Base-by-base conservation (phyloP, 2,329 filamentous ascomycete genomes). In the Thermomyces lanuginosus region DNA sequence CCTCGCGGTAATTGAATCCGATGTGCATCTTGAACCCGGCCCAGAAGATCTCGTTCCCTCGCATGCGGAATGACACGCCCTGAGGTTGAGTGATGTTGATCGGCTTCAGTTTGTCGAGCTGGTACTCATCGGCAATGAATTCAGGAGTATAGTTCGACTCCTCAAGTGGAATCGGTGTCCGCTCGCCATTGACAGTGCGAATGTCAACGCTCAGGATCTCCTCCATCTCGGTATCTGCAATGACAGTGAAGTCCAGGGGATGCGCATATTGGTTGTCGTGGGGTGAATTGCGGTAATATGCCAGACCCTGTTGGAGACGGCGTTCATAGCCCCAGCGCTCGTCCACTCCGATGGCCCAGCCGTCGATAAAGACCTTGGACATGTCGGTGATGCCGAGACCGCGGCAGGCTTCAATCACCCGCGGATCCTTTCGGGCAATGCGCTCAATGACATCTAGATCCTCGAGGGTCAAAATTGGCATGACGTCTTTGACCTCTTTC, bases 341-440 rank as follows among this genome's bases (percentile, higher is more conserved):
- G 26, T 53, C 49, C 13, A 47, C 36, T 7, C 49, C 49, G 8
- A 53, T 51, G 5, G 49, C 47, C 49, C 49, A 53, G 14, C 71
- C 81, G 48, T 93, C 84, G 53, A 83, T 92, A 59, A 89, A 92
- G 26, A 93, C 79, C 55, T 92, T 92, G 63, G 89, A 62, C 84
- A 92, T 92, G 34, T 92, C 79, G 19, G 40, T 45, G 19, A 53
- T 51, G 21, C 49, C 49, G 11, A 52, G 40, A 5, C 46, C 48
- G 6, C 40, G 39, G 30, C 49, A 53, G 9, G 43, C 47, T 8
- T 44, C 32, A 25, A 48, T 45, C 3, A 53, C 46, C 6, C 45
- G 41, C 3, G 44, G 27, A 16, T 51, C 46, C 8, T 36, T 29
- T 22, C 46, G 44, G 12, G 44, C 42, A 20, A 48, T 39, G 17